Base-by-base conservation (phyloP, 73 alveolate genomes). In the Breviolum minutum region DNA sequence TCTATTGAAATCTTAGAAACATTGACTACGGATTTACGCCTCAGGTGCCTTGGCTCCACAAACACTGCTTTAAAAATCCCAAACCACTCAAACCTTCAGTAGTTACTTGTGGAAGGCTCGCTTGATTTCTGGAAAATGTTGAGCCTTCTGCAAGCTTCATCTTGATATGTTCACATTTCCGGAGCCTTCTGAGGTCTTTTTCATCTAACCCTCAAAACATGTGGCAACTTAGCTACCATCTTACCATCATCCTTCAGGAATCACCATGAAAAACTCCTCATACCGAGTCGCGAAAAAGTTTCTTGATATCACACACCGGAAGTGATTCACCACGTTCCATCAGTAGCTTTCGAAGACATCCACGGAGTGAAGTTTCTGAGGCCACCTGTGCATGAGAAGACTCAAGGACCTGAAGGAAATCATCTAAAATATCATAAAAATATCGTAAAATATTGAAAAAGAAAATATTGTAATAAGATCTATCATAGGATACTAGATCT, bases 271-370 rank as follows among this genome's bases (percentile, higher is more conserved):
- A 77, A 29, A 29, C n/a, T n/a, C 0, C 19, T 19, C 40, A 5
- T 29, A 1, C 2, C 84, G 70, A 48, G 95, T 14, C 24, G 70
- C 95, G 95, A 60, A 88, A 24, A 68, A 88, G 69, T 24, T 60
- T 48, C 60, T 88, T 88, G 84, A 88, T 64, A 68, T 88, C 95
- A 14, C 71, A 69, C 61, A 88, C 81, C 48, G 61, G 62, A 19
- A 88, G 95, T 68, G 69, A 30, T 5, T 84, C 95, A 1, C 70
- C 17, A 24, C 29, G 62, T 7, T 88, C 95, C 60, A 5, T 12
- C 22, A 68, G 60, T 84, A 88, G 70, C 26, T 40, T 64, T n/a
- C 69, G 48, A 20, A 88, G 85, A 74, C 95, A 88, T 48, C 79
- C 95, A 17, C 84, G 64, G 40, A 88, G 71, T 11, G 63, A 61